Conservation (phyloP, 108 stramenopile species). For the Pseudonitzschia multistriata region DNA sequence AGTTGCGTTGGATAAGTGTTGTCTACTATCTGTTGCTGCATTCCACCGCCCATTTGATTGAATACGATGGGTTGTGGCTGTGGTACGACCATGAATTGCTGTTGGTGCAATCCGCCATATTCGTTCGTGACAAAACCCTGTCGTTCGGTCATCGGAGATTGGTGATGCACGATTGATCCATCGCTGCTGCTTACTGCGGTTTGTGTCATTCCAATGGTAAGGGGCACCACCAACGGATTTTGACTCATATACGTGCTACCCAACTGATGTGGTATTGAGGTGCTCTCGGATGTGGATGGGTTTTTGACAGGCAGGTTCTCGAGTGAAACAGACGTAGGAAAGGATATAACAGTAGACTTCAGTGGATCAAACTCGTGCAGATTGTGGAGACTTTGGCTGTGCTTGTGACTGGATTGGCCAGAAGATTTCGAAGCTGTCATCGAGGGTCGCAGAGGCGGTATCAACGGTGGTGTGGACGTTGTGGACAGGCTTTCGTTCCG, state of each 20-base stretch:
- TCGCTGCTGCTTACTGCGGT: not conserved
- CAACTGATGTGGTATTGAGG: not conserved
- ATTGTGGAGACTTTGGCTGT: slow-evolving; percentile 1
- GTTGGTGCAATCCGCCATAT: slow-evolving; percentile 18
- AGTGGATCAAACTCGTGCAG: slow-evolving; percentile 31
- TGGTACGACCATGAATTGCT: slow-evolving; percentile 27
- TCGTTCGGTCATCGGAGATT: not conserved
- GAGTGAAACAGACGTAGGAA: slow-evolving; percentile 28
- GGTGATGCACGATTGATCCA: not conserved
- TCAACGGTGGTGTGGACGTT: not conserved
- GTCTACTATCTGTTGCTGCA: slow-evolving; percentile 19
- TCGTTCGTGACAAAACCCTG: not conserved
- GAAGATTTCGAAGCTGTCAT: not conserved
- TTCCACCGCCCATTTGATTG: slow-evolving; percentile 21
- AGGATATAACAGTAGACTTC: slow-evolving; percentile 21
- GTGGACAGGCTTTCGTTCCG: not conserved
- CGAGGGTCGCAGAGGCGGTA: slow-evolving; percentile 8
- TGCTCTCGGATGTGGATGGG: slow-evolving; percentile 4
- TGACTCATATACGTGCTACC: slow-evolving; percentile 17
- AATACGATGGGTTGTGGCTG: slow-evolving; percentile 34
- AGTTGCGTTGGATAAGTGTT: slow-evolving; percentile 6
- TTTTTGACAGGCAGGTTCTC: slow-evolving; percentile 16
- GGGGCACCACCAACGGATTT: slow-evolving; percentile 22
- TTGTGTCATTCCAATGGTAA: slow-evolving; percentile 31
- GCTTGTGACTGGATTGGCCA: slow-evolving; percentile 1